These are phyloP conservation scores for Paramecium primaurelia DNA, from an alignment of 73 alveolate genomes.

Conservation along the genomic window DNA sequence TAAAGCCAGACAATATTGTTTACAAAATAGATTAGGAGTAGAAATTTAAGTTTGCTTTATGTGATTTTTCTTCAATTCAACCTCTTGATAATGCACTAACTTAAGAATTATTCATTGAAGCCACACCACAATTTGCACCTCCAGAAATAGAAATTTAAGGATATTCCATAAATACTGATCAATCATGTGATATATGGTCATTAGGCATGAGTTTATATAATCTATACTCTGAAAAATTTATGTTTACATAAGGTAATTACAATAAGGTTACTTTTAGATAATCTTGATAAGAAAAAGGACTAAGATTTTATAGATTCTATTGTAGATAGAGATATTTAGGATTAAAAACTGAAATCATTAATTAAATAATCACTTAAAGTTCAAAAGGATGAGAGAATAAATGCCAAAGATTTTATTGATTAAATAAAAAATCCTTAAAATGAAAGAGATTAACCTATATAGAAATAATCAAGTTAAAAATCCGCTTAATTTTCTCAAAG, in stretches of 20 bases:
- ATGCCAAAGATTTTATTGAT: not conserved
- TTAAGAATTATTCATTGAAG: not conserved
- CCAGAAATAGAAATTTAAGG: not conserved
- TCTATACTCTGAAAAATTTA: not conserved
- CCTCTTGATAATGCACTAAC: not conserved
- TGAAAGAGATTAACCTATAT: too few species aligned
- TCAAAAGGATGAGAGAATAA: not conserved
- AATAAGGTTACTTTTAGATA: not conserved
- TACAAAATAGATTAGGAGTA: not conserved
- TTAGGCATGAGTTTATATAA: not conserved
- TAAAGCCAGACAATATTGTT: not conserved
- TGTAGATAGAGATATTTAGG: not conserved
- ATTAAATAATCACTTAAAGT: not conserved
- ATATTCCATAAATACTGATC: not conserved
- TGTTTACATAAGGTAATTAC: not conserved
- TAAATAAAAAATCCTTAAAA: not conserved
- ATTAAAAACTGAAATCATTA: not conserved
- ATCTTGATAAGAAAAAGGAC: not conserved
- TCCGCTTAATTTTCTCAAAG: too few species aligned
- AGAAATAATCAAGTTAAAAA: not conserved
- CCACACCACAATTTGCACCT: not conserved
- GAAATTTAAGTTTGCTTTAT: not conserved
- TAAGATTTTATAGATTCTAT: not conserved
- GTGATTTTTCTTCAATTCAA: not conserved
- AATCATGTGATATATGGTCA: not conserved